phyloP scores from a whole-genome alignment of 2,329 filamentous ascomycete genomes.

The Fusarium acutatum region DNA sequence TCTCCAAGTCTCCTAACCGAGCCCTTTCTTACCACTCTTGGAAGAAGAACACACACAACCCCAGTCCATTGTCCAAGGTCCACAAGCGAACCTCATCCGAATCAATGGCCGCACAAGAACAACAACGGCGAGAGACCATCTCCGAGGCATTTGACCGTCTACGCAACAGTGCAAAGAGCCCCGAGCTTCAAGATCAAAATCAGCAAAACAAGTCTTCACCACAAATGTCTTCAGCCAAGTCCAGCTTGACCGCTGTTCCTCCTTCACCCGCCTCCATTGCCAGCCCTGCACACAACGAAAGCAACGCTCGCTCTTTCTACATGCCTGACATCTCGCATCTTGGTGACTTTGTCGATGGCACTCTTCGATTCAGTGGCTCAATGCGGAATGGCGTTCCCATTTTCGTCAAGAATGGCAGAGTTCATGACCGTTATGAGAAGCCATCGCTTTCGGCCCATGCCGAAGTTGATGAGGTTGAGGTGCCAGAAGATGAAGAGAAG shows the following conservation, averaged over 20 bases:
- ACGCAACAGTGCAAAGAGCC: conserved; percentile 48
- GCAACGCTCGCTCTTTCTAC: conserved; percentile 62
- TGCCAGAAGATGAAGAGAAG: conserved; percentile 63
- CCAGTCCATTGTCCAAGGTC: conserved; percentile 50
- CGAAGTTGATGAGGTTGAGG: conserved; percentile 59
- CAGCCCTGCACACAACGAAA: conserved; percentile 49
- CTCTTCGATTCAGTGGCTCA: conserved; percentile 59
- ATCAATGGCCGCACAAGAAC: conserved; percentile 30
- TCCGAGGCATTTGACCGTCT: conserved; percentile 48
- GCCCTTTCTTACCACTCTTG: conserved; percentile 38
- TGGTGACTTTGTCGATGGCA: conserved; percentile 66
- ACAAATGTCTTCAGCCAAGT: conserved; percentile 51
- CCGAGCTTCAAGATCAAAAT: conserved; percentile 37
- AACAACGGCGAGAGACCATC: conserved; percentile 44
- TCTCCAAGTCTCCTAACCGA: conserved; percentile 51
- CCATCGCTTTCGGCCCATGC: conserved; percentile 52
- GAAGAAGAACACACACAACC: conserved; percentile 44
- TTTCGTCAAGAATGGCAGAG: conserved; percentile 63
- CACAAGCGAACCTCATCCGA: conserved; percentile 46
- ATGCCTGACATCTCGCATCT: conserved; percentile 63
- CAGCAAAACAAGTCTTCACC: conserved; percentile 45
- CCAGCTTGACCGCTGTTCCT: conserved; percentile 53
- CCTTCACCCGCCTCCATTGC: conserved; percentile 47
- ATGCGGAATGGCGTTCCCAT: conserved; percentile 63
- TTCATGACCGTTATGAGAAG: conserved; percentile 54